Conservation (phyloP, 2,329 filamentous ascomycete species). For the Byssochlamys sp. region DNA sequence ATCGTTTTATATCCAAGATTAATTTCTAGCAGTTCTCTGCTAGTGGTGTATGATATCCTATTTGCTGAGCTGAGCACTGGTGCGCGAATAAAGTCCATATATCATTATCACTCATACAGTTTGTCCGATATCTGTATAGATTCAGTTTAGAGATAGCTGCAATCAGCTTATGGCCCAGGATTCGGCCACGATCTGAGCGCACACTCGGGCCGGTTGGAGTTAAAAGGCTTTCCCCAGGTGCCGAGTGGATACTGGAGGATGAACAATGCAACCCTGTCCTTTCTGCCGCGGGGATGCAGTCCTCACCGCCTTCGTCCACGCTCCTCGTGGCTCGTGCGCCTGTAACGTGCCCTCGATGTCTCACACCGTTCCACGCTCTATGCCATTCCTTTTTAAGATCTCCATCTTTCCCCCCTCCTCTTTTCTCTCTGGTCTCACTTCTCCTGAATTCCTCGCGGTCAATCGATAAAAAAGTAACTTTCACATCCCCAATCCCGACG, state of each 20-base stretch:
- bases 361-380: neutral
- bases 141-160: neutral
- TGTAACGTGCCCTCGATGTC: neutral
- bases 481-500: constrained; percentile 10
- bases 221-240: neutral
- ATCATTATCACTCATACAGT: neutral
- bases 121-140: neutral
- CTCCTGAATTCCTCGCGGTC: constrained; percentile 3
- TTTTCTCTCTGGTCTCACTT: constrained; percentile 3
- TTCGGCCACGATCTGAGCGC: neutral
- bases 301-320: neutral
- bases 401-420: neutral
- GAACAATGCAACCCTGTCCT: neutral
- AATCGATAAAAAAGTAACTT: neutral
- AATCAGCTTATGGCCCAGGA: neutral
- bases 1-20: neutral
- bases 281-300: neutral
- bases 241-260: neutral
- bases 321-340: neutral
- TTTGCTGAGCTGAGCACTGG: neutral
- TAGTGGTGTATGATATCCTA: neutral
- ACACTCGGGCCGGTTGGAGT: neutral
- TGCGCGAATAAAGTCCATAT: neutral
- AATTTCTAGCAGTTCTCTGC: neutral
- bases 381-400: neutral